Conservation (phyloP, 2,329 filamentous ascomycete species). For the Ophiostoma himal-ulmi region DNA sequence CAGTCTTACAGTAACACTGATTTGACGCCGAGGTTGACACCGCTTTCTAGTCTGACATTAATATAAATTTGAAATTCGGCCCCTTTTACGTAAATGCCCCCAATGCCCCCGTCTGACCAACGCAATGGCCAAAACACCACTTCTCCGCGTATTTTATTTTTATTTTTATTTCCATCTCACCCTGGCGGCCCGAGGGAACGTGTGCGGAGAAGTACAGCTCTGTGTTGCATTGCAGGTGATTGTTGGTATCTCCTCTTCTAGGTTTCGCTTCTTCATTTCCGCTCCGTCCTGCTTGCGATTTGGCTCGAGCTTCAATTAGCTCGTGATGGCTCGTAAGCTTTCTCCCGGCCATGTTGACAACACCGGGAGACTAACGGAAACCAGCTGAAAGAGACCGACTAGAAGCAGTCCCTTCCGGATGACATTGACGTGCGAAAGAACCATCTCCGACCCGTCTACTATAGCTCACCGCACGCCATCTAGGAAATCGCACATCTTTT, state of each 20-base stretch:
- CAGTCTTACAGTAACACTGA: too few relatives aligned
- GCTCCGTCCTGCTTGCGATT: too few relatives aligned
- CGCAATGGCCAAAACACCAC: neutral
- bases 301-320: too few relatives aligned
- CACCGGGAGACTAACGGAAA: neutral
- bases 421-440: neutral
- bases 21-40: too few relatives aligned
- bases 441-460: neutral
- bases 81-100: neutral
- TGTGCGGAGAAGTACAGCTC: slow-evolving; percentile 2
- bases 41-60: too few relatives aligned
- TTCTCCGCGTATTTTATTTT: neutral
- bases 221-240: neutral
- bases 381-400: neutral
- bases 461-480: too few relatives aligned
- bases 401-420: neutral
- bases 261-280: too few relatives aligned
- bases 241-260: neutral
- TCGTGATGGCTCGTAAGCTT: too few relatives aligned
- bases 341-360: neutral
- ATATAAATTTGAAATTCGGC: neutral
- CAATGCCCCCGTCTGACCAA: neutral
- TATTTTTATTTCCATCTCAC: neutral
- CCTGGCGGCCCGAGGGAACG: slow-evolving; percentile 3
- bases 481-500: neutral